These are phyloP conservation scores for Kwoniella bestiolae DNA, from an alignment of 768 basidiomycete species.

Conservation along the genomic window DNA sequence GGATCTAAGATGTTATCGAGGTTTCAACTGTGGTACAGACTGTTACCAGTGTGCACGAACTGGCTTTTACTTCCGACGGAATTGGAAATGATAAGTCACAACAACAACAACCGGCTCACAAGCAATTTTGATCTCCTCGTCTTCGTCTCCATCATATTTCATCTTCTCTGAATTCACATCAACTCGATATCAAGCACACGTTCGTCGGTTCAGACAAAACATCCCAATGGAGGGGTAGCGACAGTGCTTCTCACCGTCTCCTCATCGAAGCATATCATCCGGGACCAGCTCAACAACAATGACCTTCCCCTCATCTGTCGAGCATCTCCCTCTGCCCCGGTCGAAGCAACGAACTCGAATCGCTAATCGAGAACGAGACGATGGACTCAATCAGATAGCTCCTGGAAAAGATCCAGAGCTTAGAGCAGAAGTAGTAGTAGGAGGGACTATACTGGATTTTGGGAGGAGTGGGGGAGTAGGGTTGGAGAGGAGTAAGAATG, in stretches of 20 bases:
- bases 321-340: slow-evolving; percentile 15
- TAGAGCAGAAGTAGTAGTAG: background rate
- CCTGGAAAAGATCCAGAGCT: background rate
- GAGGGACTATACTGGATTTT: slow-evolving; percentile 33
- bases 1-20: too few relatives aligned
- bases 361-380: background rate
- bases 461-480: slow-evolving; percentile 34
- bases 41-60: too few relatives aligned
- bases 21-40: too few relatives aligned
- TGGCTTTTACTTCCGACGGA: too few relatives aligned
- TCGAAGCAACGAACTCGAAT: slow-evolving; percentile 1
- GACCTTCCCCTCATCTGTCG: slow-evolving; percentile 25
- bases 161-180: too few relatives aligned
- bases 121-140: background rate
- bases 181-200: too few relatives aligned
- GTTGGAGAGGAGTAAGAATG: slow-evolving; percentile 17
- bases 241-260: slow-evolving; percentile 84
- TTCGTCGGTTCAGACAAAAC: too few relatives aligned
- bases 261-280: slow-evolving; percentile 65
- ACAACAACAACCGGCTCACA: too few relatives aligned
- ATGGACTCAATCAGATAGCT: background rate
- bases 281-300: background rate
- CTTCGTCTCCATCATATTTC: too few relatives aligned
- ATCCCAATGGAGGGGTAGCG: too few relatives aligned
- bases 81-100: too few relatives aligned